Evolutionary conservation across 1,139 yeast genomes (phyloP).

Genomic region (Magnusiomyces paraingens): DNA sequence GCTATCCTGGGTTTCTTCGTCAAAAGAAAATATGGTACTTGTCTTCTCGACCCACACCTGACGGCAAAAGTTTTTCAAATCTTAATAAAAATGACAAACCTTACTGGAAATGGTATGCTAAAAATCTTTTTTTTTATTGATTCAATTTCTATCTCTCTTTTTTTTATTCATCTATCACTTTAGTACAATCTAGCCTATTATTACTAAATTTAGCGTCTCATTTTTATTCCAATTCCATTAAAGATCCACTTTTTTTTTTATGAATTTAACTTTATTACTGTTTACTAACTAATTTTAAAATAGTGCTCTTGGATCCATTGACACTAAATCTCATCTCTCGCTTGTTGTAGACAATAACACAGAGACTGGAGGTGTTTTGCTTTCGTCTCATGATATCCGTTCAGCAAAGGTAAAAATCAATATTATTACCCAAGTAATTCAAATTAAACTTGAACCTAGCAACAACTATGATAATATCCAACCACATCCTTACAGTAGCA

Average conservation of each 20-base stretch:
- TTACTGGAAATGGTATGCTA: too few species aligned
- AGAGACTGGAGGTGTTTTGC: background rate
- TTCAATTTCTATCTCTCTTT: too few species aligned
- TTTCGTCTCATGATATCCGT: background rate
- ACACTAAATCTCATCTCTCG: conserved; percentile 4
- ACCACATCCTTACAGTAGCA: too few species aligned
- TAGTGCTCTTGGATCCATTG: conserved; percentile 7
- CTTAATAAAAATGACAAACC: too few species aligned
- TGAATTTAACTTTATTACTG: background rate
- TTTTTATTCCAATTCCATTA: background rate
- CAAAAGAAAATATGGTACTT: too few species aligned
- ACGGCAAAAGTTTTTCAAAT: too few species aligned
- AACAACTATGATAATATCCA: too few species aligned
- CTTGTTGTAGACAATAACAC: conserved; percentile 1
- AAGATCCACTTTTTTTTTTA: background rate
- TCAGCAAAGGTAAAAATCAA: background rate
- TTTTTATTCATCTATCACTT: too few species aligned
- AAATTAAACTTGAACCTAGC: too few species aligned
- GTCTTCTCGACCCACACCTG: too few species aligned
- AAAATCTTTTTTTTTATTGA: too few species aligned
- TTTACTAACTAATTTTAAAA: background rate
- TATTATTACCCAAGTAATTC: background rate
- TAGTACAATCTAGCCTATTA: background rate
- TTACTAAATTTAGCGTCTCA: background rate
- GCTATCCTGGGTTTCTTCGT: too few species aligned